phyloP scores from a whole-genome alignment of 345 rosid species.

The Brassica juncea region DNA sequence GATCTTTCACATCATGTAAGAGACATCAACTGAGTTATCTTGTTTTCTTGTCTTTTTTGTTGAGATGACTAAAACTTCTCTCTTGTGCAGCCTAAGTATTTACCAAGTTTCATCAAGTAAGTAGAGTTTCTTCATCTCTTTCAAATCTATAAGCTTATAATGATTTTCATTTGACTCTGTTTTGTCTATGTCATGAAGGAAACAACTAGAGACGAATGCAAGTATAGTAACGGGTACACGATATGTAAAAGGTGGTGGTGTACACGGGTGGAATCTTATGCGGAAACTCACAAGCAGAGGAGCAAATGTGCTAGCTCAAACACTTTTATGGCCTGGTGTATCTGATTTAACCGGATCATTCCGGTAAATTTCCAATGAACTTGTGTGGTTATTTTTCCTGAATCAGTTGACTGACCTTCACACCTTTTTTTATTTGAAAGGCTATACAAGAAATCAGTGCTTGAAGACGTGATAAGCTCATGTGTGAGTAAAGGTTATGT shows the following conservation, averaged over 20 bases:
- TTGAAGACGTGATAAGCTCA: conserved; percentile 78
- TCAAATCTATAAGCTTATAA: neutral
- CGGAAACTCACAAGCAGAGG: conserved; percentile 98
- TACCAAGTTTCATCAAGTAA: conserved; percentile 91
- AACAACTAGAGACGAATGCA: conserved; percentile 88
- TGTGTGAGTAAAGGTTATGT: conserved; percentile 94
- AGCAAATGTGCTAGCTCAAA: conserved; percentile 96
- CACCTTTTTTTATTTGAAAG: conserved; percentile 41
- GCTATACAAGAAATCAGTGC: conserved; percentile 78
- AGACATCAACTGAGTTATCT: neutral
- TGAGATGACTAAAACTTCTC: conserved; percentile 15
- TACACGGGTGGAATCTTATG: conserved; percentile 98
- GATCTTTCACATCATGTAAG: conserved; percentile 99
- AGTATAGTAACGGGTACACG: conserved; percentile 94
- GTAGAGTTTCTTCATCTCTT: conserved; percentile 30
- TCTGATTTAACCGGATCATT: conserved; percentile 96
- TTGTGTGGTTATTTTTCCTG: neutral
- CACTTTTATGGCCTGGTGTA: conserved; percentile 96
- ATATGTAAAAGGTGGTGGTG: conserved; percentile 85
- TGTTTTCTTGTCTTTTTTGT: neutral
- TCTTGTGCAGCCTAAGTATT: conserved; percentile 87
- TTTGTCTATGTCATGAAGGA: conserved; percentile 46
- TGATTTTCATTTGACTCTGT: neutral
- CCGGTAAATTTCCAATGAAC: conserved; percentile 50
- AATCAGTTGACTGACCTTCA: conserved; percentile 20